Evolutionary conservation across 2,329 filamentous ascomycete genomes (phyloP), one percentile per base, ranked within the genome.

Genomic region (Monilinia fructicola): DNA sequence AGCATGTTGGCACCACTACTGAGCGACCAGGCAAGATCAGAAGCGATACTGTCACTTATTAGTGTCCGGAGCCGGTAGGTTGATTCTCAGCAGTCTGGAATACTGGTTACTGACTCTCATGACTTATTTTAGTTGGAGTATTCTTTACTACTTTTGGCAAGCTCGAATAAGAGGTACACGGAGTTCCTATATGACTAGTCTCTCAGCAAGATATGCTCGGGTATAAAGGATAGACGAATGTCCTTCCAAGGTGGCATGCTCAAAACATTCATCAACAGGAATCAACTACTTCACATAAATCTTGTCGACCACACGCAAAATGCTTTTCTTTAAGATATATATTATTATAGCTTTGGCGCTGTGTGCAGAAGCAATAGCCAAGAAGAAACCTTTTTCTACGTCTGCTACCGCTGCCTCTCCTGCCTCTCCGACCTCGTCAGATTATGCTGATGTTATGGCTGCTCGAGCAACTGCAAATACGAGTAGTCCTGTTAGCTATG

Each of bases 391-490:
- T 7, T 5, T 35, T 35, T 35, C 31, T 35, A 35, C 31, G 9
- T 35, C 31, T 35, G 31, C 31, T 35, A 35, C 31, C 31, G 31
- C 5, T 35, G 31, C 5, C 74, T 63, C 69, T 68, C 54, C 71
- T 53, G 53, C 64, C 31, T 56, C 71, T 53, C 71, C 71, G 16
- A 87, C 85, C 21, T 82, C 84, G 3, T 87, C 85, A 4, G 79
- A 77, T 35, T 75, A 81, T 23, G 76, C 79, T 26, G 79, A 80
- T 55, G 85, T 89, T 10, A 80, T 81, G 6, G 81, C 82, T 23
- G 85, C 85, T 35, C 82, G 81, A 62, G 87, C 87, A 10, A 89
- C 85, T 1, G 87, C 86, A 14, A 81, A 82, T 74, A 87, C 87
- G 1, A 78, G 79, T 68, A 86, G 85, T 68, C 86, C 87, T 2